phyloP scores from a whole-genome alignment of 2,329 filamentous ascomycete genomes.

The Phoma sp. region DNA sequence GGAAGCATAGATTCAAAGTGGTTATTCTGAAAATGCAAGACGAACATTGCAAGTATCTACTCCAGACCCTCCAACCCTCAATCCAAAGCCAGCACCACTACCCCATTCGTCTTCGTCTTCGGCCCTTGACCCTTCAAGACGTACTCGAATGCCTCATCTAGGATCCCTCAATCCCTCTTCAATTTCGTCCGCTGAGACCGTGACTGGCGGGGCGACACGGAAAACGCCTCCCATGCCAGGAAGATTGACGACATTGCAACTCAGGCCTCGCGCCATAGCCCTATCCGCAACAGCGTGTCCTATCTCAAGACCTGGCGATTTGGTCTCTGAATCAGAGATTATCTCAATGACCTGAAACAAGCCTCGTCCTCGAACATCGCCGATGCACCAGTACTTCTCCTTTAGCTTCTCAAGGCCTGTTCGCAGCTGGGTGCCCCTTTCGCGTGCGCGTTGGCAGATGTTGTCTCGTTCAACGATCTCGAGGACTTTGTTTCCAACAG shows the following conservation, averaged over 20 bases:
- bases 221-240: constrained; percentile 56
- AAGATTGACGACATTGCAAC: constrained; percentile 33
- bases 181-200: constrained; percentile 53
- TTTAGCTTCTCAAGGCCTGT: constrained; percentile 25
- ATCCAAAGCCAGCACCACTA: not conserved
- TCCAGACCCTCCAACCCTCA: not conserved
- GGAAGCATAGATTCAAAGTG: no score
- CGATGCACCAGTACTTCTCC: constrained; percentile 36
- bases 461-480: constrained; percentile 39
- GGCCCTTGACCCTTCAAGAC: not conserved
- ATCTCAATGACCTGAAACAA: constrained; percentile 41
- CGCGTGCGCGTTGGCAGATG: constrained; percentile 21
- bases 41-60: no score
- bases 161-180: constrained; percentile 58
- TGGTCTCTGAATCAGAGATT: constrained; percentile 29
- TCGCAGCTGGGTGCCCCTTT: constrained; percentile 28
- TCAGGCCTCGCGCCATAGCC: constrained; percentile 32
- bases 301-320: constrained; percentile 30
- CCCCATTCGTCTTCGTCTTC: not conserved
- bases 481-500: constrained; percentile 38
- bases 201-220: constrained; percentile 66
- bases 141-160: constrained; percentile 58
- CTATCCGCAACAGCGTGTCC: constrained; percentile 26
- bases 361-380: constrained; percentile 38
- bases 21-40: no score